Percentiles rank a stretch among this genome's conserved stretches.
Conservation (phyloP, 768 basidiomycete species). For the Leccinum broughii region DNA sequence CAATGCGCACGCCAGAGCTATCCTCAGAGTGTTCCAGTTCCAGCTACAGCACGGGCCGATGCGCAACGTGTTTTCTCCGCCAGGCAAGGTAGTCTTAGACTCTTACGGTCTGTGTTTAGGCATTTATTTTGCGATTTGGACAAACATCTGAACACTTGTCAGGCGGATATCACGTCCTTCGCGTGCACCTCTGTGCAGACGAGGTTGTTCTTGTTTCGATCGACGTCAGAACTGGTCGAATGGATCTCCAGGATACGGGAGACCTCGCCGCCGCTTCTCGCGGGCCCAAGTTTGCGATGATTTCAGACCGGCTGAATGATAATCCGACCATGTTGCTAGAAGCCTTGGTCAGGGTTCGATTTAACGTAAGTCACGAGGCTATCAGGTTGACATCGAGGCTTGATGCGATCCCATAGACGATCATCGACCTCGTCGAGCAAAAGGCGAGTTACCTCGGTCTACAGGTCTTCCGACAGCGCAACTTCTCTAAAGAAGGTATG, state of each 20-base stretch:
- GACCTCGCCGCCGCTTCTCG: conserved; percentile 75
- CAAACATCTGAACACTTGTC: conserved; percentile 7
- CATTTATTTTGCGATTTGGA: background rate
- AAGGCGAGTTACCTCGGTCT: conserved; percentile 87
- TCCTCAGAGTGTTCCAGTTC: conserved; percentile 56
- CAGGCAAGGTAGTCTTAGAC: conserved; percentile 57
- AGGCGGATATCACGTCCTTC: conserved; percentile 62
- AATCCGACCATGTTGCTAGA: conserved; percentile 60
- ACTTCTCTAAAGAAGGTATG: conserved; percentile 65
- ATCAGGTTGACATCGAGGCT: background rate
- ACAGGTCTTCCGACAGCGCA: conserved; percentile 66
- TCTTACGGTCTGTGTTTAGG: conserved; percentile 50
- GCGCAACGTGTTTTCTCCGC: conserved; percentile 58
- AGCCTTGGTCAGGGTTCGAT: conserved; percentile 58
- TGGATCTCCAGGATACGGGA: conserved; percentile 79
- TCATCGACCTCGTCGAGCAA: conserved; percentile 78
- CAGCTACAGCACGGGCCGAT: conserved; percentile 53
- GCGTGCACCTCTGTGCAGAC: conserved; percentile 71
- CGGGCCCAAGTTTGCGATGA: conserved; percentile 58
- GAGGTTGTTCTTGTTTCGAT: conserved; percentile 76
- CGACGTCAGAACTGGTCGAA: conserved; percentile 75
- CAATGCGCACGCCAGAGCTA: conserved; percentile 60
- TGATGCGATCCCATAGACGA: conserved; percentile 58
- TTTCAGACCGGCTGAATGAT: conserved; percentile 68
- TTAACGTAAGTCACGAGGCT: conserved; percentile 49